Conservation (phyloP, 2,329 filamentous ascomycete species). For the Hymenoscyphus infarciens region DNA sequence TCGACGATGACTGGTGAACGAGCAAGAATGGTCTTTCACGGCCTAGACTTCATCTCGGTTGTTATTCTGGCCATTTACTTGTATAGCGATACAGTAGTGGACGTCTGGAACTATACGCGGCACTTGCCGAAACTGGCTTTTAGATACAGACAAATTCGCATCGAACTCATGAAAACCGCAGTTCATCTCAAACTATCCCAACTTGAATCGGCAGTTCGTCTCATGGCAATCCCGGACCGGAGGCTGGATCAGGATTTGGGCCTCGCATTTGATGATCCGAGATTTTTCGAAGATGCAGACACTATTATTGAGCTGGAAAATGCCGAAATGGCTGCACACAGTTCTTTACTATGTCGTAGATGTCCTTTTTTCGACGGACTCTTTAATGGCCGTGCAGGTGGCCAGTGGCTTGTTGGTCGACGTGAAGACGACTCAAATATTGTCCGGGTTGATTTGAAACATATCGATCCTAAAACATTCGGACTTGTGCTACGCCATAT, state of each 20-base stretch:
- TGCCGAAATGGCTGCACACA: constrained; percentile 70
- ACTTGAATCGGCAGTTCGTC: constrained; percentile 72
- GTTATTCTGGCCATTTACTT: constrained; percentile 76
- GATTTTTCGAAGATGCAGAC: constrained; percentile 77
- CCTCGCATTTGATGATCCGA: constrained; percentile 61
- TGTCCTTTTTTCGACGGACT: constrained; percentile 91
- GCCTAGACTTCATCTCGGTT: constrained; percentile 72
- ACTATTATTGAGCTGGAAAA: constrained; percentile 74
- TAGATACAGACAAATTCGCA: constrained; percentile 74
- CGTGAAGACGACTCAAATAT: constrained; percentile 49
- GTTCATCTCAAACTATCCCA: constrained; percentile 64
- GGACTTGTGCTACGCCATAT: constrained; percentile 74
- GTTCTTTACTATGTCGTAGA: constrained; percentile 71
- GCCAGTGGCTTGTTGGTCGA: constrained; percentile 76
- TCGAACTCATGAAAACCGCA: constrained; percentile 84
- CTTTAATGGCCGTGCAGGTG: constrained; percentile 82
- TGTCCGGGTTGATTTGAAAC: constrained; percentile 75
- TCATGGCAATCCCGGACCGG: constrained; percentile 64
- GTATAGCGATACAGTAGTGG: constrained; percentile 76
- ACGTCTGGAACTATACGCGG: constrained; percentile 80
- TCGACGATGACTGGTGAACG: constrained; percentile 32
- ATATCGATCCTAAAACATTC: constrained; percentile 72
- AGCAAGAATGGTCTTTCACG: constrained; percentile 62
- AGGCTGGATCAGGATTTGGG: constrained; percentile 68
- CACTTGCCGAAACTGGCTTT: constrained; percentile 58